These are phyloP conservation scores for Penicillium parvum DNA, from an alignment of 495 filamentous ascomycete species.

Conservation along the genomic window DNA sequence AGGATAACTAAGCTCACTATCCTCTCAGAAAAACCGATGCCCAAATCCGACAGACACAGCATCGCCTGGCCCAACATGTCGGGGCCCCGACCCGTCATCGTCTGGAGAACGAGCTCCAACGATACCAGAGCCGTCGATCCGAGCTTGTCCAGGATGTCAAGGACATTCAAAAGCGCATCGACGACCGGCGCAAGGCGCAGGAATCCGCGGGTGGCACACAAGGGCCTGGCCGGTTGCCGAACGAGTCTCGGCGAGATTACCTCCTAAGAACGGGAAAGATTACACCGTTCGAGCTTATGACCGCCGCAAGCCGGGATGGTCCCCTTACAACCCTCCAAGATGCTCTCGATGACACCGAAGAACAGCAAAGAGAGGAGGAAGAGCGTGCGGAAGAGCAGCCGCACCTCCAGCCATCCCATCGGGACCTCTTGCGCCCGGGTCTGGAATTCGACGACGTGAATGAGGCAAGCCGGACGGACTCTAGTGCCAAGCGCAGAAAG, in stretches of 20 bases:
- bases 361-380: conserved; percentile 55
- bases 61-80: conserved; percentile 46
- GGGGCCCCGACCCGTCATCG: conserved; percentile 45
- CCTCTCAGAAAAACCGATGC: conserved; percentile 38
- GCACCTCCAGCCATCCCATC: conserved; percentile 62
- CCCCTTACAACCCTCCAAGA: conserved; percentile 60
- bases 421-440: conserved; percentile 74
- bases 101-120: conserved; percentile 57
- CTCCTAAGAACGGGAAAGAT: conserved; percentile 96
- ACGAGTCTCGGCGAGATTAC: conserved; percentile 81
- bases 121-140: conserved; percentile 57
- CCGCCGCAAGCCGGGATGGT: conserved; percentile 47
- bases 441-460: conserved; percentile 55
- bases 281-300: conserved; percentile 81
- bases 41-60: conserved; percentile 46
- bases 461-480: conserved; percentile 20
- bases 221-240: conserved; percentile 57
- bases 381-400: conserved; percentile 41
- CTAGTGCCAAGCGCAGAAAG: conserved; percentile 40
- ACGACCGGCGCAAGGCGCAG: conserved; percentile 57
- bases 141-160: conserved; percentile 62
- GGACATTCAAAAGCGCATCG: conserved; percentile 76
- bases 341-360: conserved; percentile 73
- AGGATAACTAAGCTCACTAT: conserved; percentile 8
- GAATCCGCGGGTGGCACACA: conserved; percentile 34